These are phyloP conservation scores for Notholithocarpus densiflorus DNA, from an alignment of 306 rosid species.

Conservation along the genomic window DNA sequence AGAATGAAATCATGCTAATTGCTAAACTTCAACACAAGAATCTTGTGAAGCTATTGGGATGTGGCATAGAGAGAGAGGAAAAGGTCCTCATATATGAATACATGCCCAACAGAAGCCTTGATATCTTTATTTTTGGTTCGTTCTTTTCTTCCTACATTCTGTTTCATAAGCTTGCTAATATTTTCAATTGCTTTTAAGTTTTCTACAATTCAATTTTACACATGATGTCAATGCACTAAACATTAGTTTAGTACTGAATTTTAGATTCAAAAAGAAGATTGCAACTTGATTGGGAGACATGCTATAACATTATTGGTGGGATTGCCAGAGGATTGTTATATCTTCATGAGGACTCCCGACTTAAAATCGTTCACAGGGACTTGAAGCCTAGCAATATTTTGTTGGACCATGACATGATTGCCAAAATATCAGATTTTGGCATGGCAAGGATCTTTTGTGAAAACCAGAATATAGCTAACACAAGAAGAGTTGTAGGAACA, in stretches of 20 bases:
- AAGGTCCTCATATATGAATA: slow-evolving; percentile 56
- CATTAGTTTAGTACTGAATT: neutral
- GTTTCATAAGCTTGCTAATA: neutral
- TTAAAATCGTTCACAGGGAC: slow-evolving; percentile 54
- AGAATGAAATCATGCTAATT: slow-evolving; percentile 50
- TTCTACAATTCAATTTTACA: neutral
- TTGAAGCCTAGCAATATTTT: slow-evolving; percentile 57
- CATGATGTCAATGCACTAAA: neutral
- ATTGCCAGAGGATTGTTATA: slow-evolving; percentile 50
- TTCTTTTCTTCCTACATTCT: neutral
- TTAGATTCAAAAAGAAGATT: slow-evolving; percentile 37
- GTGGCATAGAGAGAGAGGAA: slow-evolving; percentile 50
- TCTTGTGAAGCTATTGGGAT: slow-evolving; percentile 63
- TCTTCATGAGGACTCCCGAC: slow-evolving; percentile 55
- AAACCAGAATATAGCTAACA: slow-evolving; percentile 44
- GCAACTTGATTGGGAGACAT: slow-evolving; percentile 41
- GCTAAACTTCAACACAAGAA: slow-evolving; percentile 67
- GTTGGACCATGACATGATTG: slow-evolving; percentile 39
- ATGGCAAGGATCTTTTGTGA: slow-evolving; percentile 54
- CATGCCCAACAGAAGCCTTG: slow-evolving; percentile 66
- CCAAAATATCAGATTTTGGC: slow-evolving; percentile 64
- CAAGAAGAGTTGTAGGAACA: slow-evolving; percentile 61
- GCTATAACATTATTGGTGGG: slow-evolving; percentile 36
- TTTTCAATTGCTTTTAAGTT: neutral
- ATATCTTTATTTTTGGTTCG: slow-evolving; percentile 51